These are phyloP conservation scores for Solanum virginianum DNA, from an alignment of 257 asterid genomes.

Conservation along the genomic window DNA sequence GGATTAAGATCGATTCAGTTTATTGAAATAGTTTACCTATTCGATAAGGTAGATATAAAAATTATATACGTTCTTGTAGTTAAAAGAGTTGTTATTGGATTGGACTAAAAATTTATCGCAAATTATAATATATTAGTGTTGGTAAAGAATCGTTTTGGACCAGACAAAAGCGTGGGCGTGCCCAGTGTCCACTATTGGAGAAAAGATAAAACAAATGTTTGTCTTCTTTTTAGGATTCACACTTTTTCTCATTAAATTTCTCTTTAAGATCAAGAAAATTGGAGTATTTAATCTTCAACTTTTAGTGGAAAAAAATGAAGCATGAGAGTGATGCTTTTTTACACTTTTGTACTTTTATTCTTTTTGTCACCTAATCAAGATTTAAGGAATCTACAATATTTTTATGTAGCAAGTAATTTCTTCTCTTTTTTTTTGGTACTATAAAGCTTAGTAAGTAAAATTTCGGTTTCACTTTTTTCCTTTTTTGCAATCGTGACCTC, in stretches of 20 bases:
- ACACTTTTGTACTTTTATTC: not conserved
- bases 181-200: not conserved
- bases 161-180: not conserved
- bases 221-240: not conserved
- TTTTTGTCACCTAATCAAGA: not conserved
- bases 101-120: too few species aligned
- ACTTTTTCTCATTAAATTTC: not conserved
- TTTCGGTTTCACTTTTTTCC: not conserved
- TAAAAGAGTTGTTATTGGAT: too few species aligned
- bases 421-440: not conserved
- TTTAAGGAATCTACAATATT: not conserved
- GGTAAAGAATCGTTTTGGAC: not conserved
- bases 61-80: not conserved
- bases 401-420: not conserved
- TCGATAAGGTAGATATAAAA: rapidly evolving
- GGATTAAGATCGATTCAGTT: not conserved
- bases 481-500: not conserved
- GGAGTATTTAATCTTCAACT: not conserved
- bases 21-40: not conserved
- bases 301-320: not conserved
- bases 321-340: not conserved
- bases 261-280: not conserved
- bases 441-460: not conserved
- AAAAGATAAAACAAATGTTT: not conserved
- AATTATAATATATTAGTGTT: not conserved